These are phyloP conservation scores for Pyrrhoderma noxium DNA, from an alignment of 1,284 basidiomycete species.

Conservation along the genomic window DNA sequence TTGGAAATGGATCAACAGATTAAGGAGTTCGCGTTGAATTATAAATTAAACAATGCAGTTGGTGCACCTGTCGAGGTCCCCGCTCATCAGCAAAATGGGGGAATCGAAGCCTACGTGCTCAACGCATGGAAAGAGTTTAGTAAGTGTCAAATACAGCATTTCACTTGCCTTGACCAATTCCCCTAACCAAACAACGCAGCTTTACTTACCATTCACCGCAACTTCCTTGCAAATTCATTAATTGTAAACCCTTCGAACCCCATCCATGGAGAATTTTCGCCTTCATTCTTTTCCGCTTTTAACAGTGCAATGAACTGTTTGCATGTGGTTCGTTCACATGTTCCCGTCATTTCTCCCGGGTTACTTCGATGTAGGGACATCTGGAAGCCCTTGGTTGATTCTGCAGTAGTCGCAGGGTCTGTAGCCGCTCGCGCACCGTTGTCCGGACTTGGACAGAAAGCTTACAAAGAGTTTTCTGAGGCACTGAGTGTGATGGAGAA, in stretches of 20 bases:
- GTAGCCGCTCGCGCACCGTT: slow-evolving; percentile 18
- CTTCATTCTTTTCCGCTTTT: slow-evolving; percentile 19
- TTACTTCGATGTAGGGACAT: slow-evolving; percentile 12
- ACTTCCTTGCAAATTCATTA: slow-evolving; percentile 18
- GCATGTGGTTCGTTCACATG: background rate
- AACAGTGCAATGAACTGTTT: slow-evolving; percentile 17
- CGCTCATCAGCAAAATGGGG: too few species aligned
- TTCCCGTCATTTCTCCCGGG: background rate
- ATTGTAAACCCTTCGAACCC: slow-evolving; percentile 18
- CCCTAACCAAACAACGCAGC: background rate
- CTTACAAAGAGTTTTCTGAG: slow-evolving; percentile 20
- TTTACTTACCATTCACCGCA: slow-evolving; percentile 12
- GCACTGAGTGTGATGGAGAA: slow-evolving; percentile 20
- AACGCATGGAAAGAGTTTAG: too few species aligned
- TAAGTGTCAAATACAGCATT: too few species aligned
- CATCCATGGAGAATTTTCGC: slow-evolving; percentile 17
- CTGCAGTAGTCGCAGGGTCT: slow-evolving; percentile 19
- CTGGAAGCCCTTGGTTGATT: slow-evolving; percentile 9
- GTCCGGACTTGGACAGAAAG: slow-evolving; percentile 17
- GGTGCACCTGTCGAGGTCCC: background rate
- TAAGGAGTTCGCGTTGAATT: slow-evolving; percentile 8
- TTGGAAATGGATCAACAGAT: slow-evolving; percentile 10
- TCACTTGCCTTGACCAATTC: too few species aligned
- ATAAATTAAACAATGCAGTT: slow-evolving; percentile 9
- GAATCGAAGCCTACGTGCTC: too few species aligned